These are phyloP conservation scores for Rhododendron henanense DNA, from an alignment of 148 eudicot species.

Conservation along the genomic window DNA sequence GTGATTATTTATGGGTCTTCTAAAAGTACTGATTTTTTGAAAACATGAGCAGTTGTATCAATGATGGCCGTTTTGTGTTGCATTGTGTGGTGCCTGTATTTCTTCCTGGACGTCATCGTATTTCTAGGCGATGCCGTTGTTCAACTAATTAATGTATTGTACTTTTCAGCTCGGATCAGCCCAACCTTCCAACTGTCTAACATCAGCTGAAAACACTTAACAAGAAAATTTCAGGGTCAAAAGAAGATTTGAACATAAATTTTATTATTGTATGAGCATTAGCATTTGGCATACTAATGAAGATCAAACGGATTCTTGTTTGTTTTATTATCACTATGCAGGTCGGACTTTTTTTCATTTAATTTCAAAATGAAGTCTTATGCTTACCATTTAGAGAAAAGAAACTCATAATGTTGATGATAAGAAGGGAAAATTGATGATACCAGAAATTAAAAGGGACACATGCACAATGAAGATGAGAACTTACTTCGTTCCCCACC, in stretches of 20 bases:
- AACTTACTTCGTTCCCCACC: constrained; percentile 42
- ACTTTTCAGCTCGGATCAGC: constrained; percentile 54
- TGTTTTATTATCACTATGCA: background rate
- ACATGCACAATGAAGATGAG: background rate
- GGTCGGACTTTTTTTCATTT: background rate
- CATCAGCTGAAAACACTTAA: constrained; percentile 36
- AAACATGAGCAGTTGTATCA: too few relatives aligned
- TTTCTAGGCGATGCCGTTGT: constrained; percentile 60
- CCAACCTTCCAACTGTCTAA: constrained; percentile 53
- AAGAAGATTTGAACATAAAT: background rate
- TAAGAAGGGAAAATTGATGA: background rate
- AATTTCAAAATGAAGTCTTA: background rate
- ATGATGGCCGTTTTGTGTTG: too few relatives aligned
- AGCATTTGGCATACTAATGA: background rate
- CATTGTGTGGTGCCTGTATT: too few relatives aligned
- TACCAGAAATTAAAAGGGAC: background rate
- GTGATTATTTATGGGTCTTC: too few relatives aligned
- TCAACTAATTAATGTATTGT: constrained; percentile 38
- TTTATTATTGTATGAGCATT: background rate
- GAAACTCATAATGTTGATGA: background rate
- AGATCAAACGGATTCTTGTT: background rate
- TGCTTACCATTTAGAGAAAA: background rate
- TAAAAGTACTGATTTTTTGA: too few relatives aligned
- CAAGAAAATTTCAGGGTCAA: constrained; percentile 10
- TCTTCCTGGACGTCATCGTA: constrained; percentile 1